A percentile compares a stretch with the other conserved stretches of the same genome.
phyloP scores from a whole-genome alignment of 2,329 filamentous ascomycete species.

The Colletotrichum sp. region DNA sequence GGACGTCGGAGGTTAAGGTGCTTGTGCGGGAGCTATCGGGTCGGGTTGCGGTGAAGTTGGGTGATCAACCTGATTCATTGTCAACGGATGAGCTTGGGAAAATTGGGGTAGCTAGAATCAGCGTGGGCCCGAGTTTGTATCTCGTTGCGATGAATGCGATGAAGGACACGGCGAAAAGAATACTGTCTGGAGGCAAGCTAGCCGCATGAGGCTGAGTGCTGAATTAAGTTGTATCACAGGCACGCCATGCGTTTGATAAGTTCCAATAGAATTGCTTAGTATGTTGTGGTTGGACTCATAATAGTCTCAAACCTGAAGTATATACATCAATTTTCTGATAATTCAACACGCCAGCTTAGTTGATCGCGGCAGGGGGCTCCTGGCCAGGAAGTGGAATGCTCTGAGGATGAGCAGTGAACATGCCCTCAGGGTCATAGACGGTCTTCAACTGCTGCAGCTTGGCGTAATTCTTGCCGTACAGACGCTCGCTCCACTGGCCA shows the following conservation, averaged over 20 bases:
- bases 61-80: conserved; percentile 39
- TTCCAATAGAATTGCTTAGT: not conserved
- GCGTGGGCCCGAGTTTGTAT: conserved; percentile 56
- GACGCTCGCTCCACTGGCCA: conserved; percentile 19
- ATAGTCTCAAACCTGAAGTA: not conserved
- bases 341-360: not conserved
- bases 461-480: conserved; percentile 20
- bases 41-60: conserved; percentile 52
- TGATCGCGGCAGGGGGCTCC: conserved; percentile 6
- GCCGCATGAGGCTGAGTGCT: not conserved
- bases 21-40: conserved; percentile 55
- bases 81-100: conserved; percentile 47
- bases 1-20: conserved; percentile 48
- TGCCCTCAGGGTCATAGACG: conserved; percentile 19
- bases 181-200: conserved; percentile 29
- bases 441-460: conserved; percentile 19
- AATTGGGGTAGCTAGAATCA: conserved; percentile 60
- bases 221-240: no score
- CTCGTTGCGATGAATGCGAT: conserved; percentile 42
- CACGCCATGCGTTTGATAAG: not conserved
- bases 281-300: not conserved
- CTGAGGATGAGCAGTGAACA: conserved; percentile 22
- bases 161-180: conserved; percentile 35
- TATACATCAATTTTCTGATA: not conserved
- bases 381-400: conserved; percentile 17